phyloP scores from a whole-genome alignment of 805 yeast genomes.

The Soucietia sequanensis region DNA sequence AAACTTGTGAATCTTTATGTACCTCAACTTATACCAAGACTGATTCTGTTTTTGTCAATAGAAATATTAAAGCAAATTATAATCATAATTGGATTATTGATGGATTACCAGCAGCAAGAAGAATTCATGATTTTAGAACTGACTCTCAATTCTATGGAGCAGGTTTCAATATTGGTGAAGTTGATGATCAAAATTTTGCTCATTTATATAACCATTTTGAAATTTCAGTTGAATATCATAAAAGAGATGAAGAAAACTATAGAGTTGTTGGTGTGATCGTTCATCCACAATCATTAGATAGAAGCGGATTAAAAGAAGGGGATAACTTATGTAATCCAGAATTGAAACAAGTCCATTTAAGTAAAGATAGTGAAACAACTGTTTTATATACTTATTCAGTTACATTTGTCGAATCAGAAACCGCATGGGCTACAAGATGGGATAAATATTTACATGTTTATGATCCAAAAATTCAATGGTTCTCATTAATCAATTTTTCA shows the following conservation, averaged over 20 bases:
- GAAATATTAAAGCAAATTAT: constrained; percentile 79
- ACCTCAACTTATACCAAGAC: constrained; percentile 53
- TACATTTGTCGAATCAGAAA: constrained; percentile 61
- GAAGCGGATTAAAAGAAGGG: constrained; percentile 20
- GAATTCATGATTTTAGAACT: constrained; percentile 56
- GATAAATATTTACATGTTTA: constrained; percentile 90
- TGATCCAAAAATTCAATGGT: constrained; percentile 95
- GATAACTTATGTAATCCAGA: constrained; percentile 31
- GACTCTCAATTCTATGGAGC: constrained; percentile 65
- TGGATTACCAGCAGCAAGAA: constrained; percentile 88
- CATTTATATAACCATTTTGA: constrained; percentile 80
- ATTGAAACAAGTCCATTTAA: constrained; percentile 46
- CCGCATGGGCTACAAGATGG: constrained; percentile 98
- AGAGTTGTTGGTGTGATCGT: constrained; percentile 92
- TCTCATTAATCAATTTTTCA: constrained; percentile 83
- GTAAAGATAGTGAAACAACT: constrained; percentile 46
- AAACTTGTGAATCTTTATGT: constrained; percentile 70
- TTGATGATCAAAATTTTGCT: constrained; percentile 55
- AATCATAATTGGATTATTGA: constrained; percentile 91
- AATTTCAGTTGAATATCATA: constrained; percentile 78
- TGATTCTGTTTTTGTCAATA: constrained; percentile 74
- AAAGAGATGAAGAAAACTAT: constrained; percentile 60
- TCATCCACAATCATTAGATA: constrained; percentile 58
- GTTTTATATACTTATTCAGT: constrained; percentile 89
- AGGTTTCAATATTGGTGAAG: constrained; percentile 77